Conservation (phyloP, 805 yeast species). For the Candida ulmi region DNA sequence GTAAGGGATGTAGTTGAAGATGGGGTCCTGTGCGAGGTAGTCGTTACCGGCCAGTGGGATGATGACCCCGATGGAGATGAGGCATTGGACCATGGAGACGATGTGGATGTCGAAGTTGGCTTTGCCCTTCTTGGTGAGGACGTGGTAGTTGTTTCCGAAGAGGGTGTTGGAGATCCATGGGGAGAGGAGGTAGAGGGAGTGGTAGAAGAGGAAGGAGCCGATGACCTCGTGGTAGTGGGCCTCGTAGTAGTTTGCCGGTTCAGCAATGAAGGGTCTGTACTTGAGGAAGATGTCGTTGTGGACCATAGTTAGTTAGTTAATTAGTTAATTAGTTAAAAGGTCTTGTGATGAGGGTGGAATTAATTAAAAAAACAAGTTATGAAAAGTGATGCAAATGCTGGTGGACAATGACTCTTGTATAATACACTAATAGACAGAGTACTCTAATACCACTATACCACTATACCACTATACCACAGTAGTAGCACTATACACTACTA, state of each 20-base stretch:
- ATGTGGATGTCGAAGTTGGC: slow-evolving; percentile 86
- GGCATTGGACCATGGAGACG: slow-evolving; percentile 81
- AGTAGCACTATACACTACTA: too few relatives aligned
- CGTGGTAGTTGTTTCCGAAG: slow-evolving; percentile 52
- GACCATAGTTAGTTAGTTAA: slow-evolving; percentile 7
- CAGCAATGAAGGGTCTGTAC: slow-evolving; percentile 26
- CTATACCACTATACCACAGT: too few relatives aligned
- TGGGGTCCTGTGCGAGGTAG: slow-evolving; percentile 40
- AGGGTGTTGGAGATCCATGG: slow-evolving; percentile 42
- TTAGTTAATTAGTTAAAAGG: too few relatives aligned
- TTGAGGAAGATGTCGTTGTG: slow-evolving; percentile 13
- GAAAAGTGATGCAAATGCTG: too few relatives aligned
- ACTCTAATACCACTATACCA: too few relatives aligned
- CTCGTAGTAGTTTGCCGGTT: slow-evolving; percentile 35
- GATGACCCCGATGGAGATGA: slow-evolving; percentile 53
- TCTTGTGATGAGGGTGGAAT: too few relatives aligned
- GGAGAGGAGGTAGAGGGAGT: slow-evolving; percentile 44
- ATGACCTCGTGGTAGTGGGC: slow-evolving; percentile 77
- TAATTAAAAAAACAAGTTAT: too few relatives aligned
- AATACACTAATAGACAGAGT: too few relatives aligned
- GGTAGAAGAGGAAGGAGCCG: slow-evolving; percentile 56
- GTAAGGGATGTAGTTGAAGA: slow-evolving; percentile 70
- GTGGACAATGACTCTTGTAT: too few relatives aligned
- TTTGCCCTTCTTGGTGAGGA: slow-evolving; percentile 39
- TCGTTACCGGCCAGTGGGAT: slow-evolving; percentile 63